Conservation (phyloP, 768 basidiomycete species). For the Boletus barrowsii region DNA sequence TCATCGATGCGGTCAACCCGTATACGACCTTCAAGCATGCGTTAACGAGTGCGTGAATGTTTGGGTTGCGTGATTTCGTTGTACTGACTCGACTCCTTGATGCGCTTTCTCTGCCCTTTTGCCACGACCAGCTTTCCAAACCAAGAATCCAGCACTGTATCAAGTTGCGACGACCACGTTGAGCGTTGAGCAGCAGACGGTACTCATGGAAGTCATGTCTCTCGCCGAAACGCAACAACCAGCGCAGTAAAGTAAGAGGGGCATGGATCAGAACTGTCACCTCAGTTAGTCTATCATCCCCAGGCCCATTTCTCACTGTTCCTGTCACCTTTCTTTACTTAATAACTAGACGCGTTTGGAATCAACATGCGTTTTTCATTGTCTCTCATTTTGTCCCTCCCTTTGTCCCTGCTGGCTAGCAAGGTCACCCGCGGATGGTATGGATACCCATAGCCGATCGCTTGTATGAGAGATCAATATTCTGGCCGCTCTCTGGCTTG, state of each 20-base stretch:
- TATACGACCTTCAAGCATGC: constrained; percentile 78
- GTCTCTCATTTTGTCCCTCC: neutral
- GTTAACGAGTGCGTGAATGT: constrained; percentile 52
- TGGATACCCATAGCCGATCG: too few relatives aligned
- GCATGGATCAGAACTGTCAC: neutral
- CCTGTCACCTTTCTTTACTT: too few relatives aligned
- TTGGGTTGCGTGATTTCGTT: neutral
- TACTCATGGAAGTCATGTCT: constrained; percentile 83
- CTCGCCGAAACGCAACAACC: constrained; percentile 47
- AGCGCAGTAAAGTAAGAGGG: constrained; percentile 1
- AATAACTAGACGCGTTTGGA: neutral
- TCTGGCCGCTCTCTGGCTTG: too few relatives aligned
- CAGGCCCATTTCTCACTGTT: too few relatives aligned
- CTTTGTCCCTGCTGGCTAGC: neutral
- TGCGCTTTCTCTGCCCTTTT: neutral
- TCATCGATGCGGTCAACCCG: constrained; percentile 75
- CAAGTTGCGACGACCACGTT: constrained; percentile 71
- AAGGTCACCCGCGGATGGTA: too few relatives aligned
- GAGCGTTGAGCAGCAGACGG: constrained; percentile 70
- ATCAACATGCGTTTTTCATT: constrained; percentile 2
- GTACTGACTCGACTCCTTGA: neutral
- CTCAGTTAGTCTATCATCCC: too few relatives aligned
- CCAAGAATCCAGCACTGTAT: constrained; percentile 62
- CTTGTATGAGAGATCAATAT: too few relatives aligned
- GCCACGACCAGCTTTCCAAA: constrained; percentile 54